Evolutionary conservation across 441 rosid genomes (phyloP).

Genomic region (Mallotus japonicus): DNA sequence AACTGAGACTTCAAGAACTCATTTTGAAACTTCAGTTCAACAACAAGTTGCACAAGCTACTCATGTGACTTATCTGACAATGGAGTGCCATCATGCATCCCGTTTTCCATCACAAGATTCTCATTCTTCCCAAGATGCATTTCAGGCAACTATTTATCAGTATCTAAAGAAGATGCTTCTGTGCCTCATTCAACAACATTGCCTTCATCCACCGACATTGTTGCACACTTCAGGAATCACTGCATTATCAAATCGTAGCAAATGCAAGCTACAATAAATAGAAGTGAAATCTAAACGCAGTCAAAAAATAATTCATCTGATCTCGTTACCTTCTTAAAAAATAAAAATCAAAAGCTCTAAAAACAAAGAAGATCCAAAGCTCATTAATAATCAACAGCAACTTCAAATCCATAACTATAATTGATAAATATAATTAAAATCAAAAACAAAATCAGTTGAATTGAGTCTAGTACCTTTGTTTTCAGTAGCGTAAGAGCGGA

Average conservation of each 20-base stretch:
- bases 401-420: background rate
- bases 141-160: constrained; percentile 30
- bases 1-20: constrained; percentile 76
- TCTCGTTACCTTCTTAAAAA: background rate
- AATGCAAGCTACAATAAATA: too few relatives aligned
- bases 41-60: constrained; percentile 60
- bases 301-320: background rate
- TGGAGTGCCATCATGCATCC: constrained; percentile 21
- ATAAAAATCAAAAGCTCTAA: background rate
- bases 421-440: too few relatives aligned
- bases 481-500: background rate
- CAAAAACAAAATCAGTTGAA: too few relatives aligned
- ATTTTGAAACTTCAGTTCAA: constrained; percentile 70
- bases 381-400: background rate
- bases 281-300: background rate
- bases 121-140: constrained; percentile 24
- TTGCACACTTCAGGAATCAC: constrained; percentile 8
- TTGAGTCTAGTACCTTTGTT: background rate
- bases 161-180: constrained; percentile 34
- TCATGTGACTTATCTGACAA: constrained; percentile 38
- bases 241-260: background rate
- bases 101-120: constrained; percentile 42
- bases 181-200: constrained; percentile 35
- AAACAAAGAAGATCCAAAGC: too few relatives aligned
- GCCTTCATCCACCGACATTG: constrained; percentile 51